A percentile compares a stretch with the other conserved stretches of the same genome.
phyloP scores from a whole-genome alignment of 1,139 yeast genomes.

The Williopsis jadinii region DNA sequence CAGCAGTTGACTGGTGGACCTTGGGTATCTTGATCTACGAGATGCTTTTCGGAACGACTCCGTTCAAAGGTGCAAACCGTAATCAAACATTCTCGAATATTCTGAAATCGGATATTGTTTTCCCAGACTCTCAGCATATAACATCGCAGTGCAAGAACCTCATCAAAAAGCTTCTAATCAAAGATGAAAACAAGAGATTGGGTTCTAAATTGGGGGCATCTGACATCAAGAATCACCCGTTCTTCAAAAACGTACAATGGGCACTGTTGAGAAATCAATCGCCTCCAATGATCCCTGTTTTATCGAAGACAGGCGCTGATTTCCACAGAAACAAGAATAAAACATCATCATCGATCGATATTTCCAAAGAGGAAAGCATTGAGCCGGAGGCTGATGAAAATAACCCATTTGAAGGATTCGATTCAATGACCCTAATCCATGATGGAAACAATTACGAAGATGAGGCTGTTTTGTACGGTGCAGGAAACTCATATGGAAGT shows the following conservation, averaged over 20 bases:
- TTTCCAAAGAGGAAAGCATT: constrained; percentile 33
- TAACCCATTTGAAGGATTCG: constrained; percentile 86
- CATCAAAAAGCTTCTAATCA: constrained; percentile 72
- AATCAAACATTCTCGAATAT: constrained; percentile 86
- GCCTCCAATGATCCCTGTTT: constrained; percentile 91
- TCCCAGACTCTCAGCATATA: constrained; percentile 52
- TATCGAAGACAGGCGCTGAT: constrained; percentile 52
- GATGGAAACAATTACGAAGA: constrained; percentile 40
- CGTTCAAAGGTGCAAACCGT: constrained; percentile 86
- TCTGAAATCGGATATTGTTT: constrained; percentile 74
- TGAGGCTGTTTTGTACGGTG: constrained; percentile 41
- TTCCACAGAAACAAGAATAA: constrained; percentile 25
- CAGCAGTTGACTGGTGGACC: constrained; percentile 99
- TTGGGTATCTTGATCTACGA: constrained; percentile 86
- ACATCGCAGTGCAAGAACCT: constrained; percentile 73
- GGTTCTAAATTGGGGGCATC: constrained; percentile 95
- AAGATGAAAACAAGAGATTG: constrained; percentile 80
- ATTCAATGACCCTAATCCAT: constrained; percentile 83
- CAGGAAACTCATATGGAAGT: constrained; percentile 52
- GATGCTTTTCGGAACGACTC: constrained; percentile 93
- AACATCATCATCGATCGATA: constrained; percentile 20
- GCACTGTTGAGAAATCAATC: constrained; percentile 84
- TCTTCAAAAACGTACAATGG: constrained; percentile 91
- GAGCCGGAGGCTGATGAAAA: constrained; percentile 25
- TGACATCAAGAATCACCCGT: constrained; percentile 83